Evolutionary conservation across 1,284 basidiomycete genomes (phyloP), one percentile per base, ranked within the genome.

Genomic region (Moesziomyces sp.): DNA sequence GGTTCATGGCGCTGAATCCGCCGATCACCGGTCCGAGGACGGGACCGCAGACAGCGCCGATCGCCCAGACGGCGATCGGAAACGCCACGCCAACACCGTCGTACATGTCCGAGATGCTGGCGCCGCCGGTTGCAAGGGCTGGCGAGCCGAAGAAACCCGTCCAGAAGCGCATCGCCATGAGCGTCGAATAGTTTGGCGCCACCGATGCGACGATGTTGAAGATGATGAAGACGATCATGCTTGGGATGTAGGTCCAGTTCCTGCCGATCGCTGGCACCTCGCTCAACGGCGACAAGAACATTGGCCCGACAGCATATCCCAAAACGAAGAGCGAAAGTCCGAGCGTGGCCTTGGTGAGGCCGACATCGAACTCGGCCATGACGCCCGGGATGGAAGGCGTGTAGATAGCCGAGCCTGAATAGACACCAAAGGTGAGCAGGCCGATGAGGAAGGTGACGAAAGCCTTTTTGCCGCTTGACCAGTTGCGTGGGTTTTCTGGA

Each of bases 301-400:
- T 48, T 9, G 77, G 75, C 1, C 77, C 77, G 3, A 76, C 8
- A 7, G 57, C 77, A 10, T 78, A 67, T 0, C 89, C 90, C 14
- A 82, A 65, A 7, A 88, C 86, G 55, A 90, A 94, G 8, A 93
- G 80, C 58, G 89, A 90, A 38, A 93, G 87, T 2, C 88, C 87
- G 10, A 93, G 87, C 82, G 91, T 89, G 1, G 92, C 90, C 67
- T 92, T 89, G 70, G 89, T 88, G 44, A 87, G 86, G 1, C 87
- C 86, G 38, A 92, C 88, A 56, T 87, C 84, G 70, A 92, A 91
- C 9, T 90, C 87, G 11, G 78, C 64, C 46, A 89, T 86, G 30
- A 77, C 57, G 38, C 79, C 77, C 1, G 73, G 76, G 71, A 79
- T 83, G 5, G 76, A 81, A 3, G 53, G 61, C 0, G 70, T 61